These are phyloP conservation scores for Dysphania ambrosioides DNA, from an alignment of 148 eudicot genomes.

Conservation along the genomic window DNA sequence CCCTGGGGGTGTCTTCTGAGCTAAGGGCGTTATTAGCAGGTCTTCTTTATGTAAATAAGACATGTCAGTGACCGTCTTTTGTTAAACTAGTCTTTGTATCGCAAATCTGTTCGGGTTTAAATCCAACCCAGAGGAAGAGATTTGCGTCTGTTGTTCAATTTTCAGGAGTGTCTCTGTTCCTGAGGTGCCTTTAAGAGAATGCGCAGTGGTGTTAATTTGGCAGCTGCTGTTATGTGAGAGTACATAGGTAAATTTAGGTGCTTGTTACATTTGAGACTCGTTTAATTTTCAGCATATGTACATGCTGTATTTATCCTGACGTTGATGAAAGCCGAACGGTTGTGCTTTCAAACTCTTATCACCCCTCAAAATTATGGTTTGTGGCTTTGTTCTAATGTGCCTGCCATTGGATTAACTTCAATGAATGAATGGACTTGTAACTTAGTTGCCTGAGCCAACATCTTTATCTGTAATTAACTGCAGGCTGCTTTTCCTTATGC, in stretches of 20 bases:
- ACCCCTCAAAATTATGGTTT: not conserved
- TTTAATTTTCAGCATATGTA: constrained; percentile 12
- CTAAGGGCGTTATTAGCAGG: constrained; percentile 17
- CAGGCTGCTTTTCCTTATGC: not conserved
- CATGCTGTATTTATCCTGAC: constrained; percentile 33
- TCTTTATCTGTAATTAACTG: no score
- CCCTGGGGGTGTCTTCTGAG: constrained; percentile 48
- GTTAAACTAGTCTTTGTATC: constrained; percentile 6
- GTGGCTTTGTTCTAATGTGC: not conserved
- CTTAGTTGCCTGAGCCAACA: not conserved
- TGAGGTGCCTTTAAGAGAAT: constrained; percentile 28
- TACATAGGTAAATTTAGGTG: constrained; percentile 42
- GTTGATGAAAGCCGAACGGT: constrained; percentile 16
- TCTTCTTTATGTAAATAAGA: constrained; percentile 48
- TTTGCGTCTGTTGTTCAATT: constrained; percentile 18
- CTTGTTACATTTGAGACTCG: not conserved
- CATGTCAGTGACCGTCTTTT: constrained; percentile 39
- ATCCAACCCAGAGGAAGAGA: constrained; percentile 5
- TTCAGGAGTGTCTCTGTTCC: constrained; percentile 37
- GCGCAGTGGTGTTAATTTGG: constrained; percentile 27
- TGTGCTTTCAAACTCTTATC: constrained; percentile 2
- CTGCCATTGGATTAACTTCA: not conserved
- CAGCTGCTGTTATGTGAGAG: constrained; percentile 33
- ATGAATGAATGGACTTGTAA: not conserved
- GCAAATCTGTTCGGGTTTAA: constrained; percentile 13